Percentiles rank a stretch among this genome's conserved stretches.
Evolutionary conservation across 2,329 filamentous ascomycete genomes (phyloP).

Genomic region (Pseudocercospora eumusae): DNA sequence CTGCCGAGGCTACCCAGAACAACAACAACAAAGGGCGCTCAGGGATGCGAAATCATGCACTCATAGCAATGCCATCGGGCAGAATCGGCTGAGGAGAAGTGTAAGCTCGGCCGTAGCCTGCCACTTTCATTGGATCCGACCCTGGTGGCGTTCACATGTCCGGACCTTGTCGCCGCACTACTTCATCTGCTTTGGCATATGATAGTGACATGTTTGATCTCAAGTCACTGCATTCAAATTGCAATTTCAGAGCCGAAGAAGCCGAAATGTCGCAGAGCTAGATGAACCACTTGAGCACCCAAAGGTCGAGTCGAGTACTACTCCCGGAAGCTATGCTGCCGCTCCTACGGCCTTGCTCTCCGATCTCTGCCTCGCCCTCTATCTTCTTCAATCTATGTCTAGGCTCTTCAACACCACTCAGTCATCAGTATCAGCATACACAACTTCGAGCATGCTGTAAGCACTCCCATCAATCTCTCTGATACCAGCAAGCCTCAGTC

Average conservation of each 20-base stretch:
- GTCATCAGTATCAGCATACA: neutral
- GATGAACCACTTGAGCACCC: neutral
- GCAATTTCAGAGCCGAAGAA: neutral
- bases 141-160: slow-evolving; percentile 11
- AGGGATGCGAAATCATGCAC: slow-evolving; percentile 1
- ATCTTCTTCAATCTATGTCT: neutral
- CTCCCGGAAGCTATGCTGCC: neutral
- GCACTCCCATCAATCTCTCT: neutral
- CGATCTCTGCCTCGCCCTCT: neutral
- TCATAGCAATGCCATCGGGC: neutral
- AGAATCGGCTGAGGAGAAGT: slow-evolving; percentile 5
- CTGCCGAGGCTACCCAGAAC: slow-evolving; percentile 12
- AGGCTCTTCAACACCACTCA: neutral
- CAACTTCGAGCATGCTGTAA: neutral
- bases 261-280: neutral
- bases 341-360: too few relatives aligned
- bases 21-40: neutral
- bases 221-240: too few relatives aligned
- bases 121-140: neutral
- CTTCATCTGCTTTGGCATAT: neutral
- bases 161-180: neutral
- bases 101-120: neutral
- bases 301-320: neutral
- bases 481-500: neutral
- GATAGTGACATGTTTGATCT: neutral